Base-by-base conservation (phyloP, 2,329 filamentous ascomycete genomes). In the Microdochium bolleyi region DNA sequence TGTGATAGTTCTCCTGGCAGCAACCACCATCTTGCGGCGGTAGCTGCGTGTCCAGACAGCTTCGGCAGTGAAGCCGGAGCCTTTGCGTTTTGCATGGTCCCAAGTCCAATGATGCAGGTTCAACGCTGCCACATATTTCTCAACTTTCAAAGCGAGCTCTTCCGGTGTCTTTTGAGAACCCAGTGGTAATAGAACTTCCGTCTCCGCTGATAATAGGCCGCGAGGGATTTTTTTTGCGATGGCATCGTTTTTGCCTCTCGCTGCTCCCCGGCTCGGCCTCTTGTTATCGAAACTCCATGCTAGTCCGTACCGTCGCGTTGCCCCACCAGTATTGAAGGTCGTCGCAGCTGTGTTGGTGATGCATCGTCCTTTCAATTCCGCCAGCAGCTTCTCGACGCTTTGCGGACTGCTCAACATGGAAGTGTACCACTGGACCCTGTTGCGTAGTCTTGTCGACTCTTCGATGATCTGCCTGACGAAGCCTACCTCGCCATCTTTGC, bases 381-480 rank as follows among this genome's bases (percentile, higher is more conserved):
- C 75, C 0, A 96, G 71, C 0, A 86, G 68, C 1, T 75, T 72
- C 1, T 87, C 75, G 2, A 89, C 73, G 58, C 86, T 92, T 0
- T 79, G 77, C 27, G 89, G 73, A 62, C 95, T 95, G 0, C 92
- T 92, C 0, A 97, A 74, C 89, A 97, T 95, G 52, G 85, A 84
- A 1, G 87, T 94, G 67, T 94, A 97, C 94, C 94, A 99, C 55
- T 82, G 80, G 0, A 95, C 83, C 10, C 77, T 75, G 0, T 79
- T 73, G 19, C 74, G 71, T 1, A 89, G 70, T 0, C 65, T 55
- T 0, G 87, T 66, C 32, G 85, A 90, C 65, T 95, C 88, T 1
- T 78, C 70, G 3, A 95, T 73, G 57, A 96, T 85, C 5, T 82
- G 78, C 1, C 73, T 70, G 3, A 90, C 83, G 65, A 96, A 95